Conservation (phyloP, 2,329 filamentous ascomycete species). For the Alternaria arborescens region DNA sequence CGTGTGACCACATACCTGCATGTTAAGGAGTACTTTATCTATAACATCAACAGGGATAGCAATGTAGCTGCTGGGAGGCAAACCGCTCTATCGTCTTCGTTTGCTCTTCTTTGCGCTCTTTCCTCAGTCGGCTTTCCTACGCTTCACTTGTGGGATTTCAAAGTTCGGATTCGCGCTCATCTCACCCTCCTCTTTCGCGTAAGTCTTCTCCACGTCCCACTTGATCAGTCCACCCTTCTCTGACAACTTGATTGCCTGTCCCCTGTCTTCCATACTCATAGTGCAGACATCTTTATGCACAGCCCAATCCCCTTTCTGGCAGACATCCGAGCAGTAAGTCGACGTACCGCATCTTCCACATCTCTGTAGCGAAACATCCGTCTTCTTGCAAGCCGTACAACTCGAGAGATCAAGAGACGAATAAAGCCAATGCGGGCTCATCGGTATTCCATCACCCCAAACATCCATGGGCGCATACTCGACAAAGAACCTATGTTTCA, state of each 20-base stretch:
- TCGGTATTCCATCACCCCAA: constrained; percentile 36
- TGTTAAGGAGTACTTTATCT: not conserved
- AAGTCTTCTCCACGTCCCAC: constrained; percentile 29
- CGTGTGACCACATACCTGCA: not conserved
- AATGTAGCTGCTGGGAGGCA: not conserved
- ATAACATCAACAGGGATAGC: not conserved
- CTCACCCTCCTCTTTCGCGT: constrained; percentile 20
- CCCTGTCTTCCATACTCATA: constrained; percentile 33
- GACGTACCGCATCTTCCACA: constrained; percentile 36
- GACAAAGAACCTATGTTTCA: constrained; percentile 29
- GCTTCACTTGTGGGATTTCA: constrained; percentile 14
- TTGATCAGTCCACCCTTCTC: constrained; percentile 32
- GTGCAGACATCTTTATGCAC: constrained; percentile 34
- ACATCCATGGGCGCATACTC: constrained; percentile 40
- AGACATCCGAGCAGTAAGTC: constrained; percentile 29
- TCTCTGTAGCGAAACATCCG: constrained; percentile 16
- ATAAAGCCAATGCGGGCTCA: constrained; percentile 36
- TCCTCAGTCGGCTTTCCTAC: not conserved
- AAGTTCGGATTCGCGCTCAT: constrained; percentile 33
- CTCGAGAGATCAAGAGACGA: constrained; percentile 12
- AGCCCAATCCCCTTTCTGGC: constrained; percentile 32
- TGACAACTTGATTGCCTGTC: constrained; percentile 28
- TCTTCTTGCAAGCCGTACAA: constrained; percentile 25
- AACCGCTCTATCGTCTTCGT: not conserved
- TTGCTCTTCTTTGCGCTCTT: not conserved